Evolutionary conservation across 2,329 filamentous ascomycete genomes (phyloP), one percentile per base, ranked within the genome.

Genomic region (Colletotrichum gloeosporioides): DNA sequence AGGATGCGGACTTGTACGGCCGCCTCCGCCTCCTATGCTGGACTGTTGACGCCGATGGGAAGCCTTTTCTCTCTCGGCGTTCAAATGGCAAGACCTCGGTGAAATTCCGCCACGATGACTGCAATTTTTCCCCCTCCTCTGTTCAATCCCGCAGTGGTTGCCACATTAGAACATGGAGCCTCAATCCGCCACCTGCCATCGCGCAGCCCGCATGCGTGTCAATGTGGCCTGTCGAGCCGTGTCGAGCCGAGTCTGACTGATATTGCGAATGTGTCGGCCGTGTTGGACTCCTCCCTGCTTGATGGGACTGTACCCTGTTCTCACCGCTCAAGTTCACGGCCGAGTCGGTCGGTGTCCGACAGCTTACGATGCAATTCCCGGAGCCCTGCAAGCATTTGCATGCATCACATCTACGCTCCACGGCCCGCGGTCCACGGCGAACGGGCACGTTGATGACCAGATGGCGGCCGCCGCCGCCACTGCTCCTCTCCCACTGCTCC

Each of bases 301-400:
- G 44, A 44, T 44, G n/a, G 53, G 31, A 64, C 63, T 39, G 68
- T 10, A 25, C 57, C 57, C 53, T 31, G 31, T 62, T 25, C 69
- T 36, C 69, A 65, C 74, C 71, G 70, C 71, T 69, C 62, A 65
- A 39, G 62, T 36, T 49, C 73, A 73, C 49, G 59, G 59, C 71
- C 59, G 74, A 65, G 65, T 64, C 74, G 70, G 64, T 75, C 73
- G 61, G 68, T 32, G 29, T 71, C 62, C 73, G 68, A 71, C 57
- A 49, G 18, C n/a, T 34, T 29, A 71, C 59, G 44, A 39, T 34
- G 29, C 15, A 27, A 34, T 15, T 27, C 22, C 73, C 69, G 57
- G 44, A 18, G 57, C 15, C 49, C 71, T 74, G 65, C 64, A 64
- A 59, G 32, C 57, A 62, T 49, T 64, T 27, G 57, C 32, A 68